phyloP scores from a whole-genome alignment of 208 protist species.

The Naegleria gruberi region DNA sequence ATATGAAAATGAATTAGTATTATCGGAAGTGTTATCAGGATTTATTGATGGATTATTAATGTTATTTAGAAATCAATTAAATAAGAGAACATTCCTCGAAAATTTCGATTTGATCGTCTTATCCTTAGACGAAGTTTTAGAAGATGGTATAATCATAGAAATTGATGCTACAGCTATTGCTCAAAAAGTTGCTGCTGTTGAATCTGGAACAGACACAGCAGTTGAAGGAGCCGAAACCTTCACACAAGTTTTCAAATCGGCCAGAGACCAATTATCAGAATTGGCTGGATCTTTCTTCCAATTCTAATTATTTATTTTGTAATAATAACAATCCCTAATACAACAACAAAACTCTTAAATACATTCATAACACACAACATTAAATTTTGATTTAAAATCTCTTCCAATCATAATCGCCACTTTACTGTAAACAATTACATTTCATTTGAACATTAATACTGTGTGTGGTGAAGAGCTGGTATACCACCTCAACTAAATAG shows the following conservation, averaged over 20 bases:
- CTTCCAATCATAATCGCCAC: no score
- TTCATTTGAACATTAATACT: no score
- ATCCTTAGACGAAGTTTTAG: slow-evolving; percentile 1
- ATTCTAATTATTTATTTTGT: neutral
- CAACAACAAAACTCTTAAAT: no score
- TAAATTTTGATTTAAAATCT: no score
- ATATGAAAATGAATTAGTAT: slow-evolving; percentile 19
- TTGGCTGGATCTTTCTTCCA: neutral
- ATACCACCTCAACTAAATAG: no score
- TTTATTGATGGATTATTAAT: neutral
- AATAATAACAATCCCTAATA: no score
- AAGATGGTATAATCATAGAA: slow-evolving; percentile 18
- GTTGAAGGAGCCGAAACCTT: neutral
- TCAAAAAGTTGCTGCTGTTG: neutral
- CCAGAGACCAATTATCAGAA: neutral
- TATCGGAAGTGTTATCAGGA: neutral
- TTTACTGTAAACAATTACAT: no score
- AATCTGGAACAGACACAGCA: neutral
- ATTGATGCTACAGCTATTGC: slow-evolving; percentile 1
- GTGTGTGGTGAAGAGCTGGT: no score
- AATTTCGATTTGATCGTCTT: slow-evolving; percentile 25
- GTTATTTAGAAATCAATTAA: neutral
- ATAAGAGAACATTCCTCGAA: slow-evolving; percentile 25
- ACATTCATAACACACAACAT: no score
- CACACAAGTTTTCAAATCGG: neutral